Conservation (phyloP, 108 stramenopile species). For the Stephanodiscus triporus region DNA sequence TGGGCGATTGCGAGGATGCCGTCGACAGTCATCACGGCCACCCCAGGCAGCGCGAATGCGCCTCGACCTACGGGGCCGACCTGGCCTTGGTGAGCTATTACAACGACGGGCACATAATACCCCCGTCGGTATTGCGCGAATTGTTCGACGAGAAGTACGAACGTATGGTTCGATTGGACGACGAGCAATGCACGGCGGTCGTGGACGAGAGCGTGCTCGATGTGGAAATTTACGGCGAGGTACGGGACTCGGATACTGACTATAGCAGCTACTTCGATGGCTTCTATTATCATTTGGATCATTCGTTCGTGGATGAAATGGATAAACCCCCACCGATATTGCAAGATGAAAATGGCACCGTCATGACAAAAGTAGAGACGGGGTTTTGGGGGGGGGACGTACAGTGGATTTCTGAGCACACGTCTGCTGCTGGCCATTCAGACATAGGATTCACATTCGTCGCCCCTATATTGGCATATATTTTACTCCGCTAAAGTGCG, state of each 20-base stretch:
- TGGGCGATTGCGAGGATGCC: slow-evolving; percentile 31
- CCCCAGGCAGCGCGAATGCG: slow-evolving; percentile 34
- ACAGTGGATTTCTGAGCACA: neutral
- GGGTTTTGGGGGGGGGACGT: neutral
- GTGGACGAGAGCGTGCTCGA: neutral
- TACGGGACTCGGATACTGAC: neutral
- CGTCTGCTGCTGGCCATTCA: neutral
- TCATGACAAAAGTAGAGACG: neutral
- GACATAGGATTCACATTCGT: neutral
- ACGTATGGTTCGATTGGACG: neutral
- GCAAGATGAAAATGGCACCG: neutral
- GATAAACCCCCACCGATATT: neutral
- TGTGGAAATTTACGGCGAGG: neutral
- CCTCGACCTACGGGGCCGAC: slow-evolving; percentile 24
- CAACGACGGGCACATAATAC: neutral
- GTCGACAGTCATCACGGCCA: slow-evolving; percentile 37
- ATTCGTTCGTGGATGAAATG: neutral
- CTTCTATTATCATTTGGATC: no score
- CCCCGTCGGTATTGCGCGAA: neutral
- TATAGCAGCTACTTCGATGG: neutral
- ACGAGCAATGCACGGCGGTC: neutral
- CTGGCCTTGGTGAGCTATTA: neutral
- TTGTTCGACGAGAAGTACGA: neutral
- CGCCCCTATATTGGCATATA: neutral
- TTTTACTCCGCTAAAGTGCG: neutral